phyloP scores from a whole-genome alignment of 352 stramenopile species.

The Globisporangium sylvaticum region DNA sequence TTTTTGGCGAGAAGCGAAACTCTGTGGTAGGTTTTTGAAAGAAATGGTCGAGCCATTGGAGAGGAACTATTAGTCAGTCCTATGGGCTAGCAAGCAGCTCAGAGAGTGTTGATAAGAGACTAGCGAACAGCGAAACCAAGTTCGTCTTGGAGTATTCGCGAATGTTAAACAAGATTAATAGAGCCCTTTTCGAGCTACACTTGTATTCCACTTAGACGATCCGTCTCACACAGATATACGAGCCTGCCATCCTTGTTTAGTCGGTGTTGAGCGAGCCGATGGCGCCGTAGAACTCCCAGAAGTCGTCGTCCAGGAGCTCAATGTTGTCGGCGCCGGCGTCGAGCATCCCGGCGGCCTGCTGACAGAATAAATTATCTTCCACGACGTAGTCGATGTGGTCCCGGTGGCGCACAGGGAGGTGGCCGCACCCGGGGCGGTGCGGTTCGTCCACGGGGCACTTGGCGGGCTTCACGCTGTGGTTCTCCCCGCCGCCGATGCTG shows the following conservation, averaged over 20 bases:
- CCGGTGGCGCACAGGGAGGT: constrained; percentile 66
- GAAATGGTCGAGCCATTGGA: neutral
- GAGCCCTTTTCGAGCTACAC: neutral
- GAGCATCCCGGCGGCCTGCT: constrained; percentile 44
- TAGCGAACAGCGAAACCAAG: neutral
- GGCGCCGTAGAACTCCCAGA: constrained; percentile 81
- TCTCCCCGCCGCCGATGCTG: constrained; percentile 13
- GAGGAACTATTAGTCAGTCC: neutral
- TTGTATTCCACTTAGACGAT: neutral
- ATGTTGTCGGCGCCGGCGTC: constrained; percentile 51
- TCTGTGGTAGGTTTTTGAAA: neutral
- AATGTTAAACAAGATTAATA: neutral
- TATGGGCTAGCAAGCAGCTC: no score
- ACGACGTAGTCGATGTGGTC: constrained; percentile 86
- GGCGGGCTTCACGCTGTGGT: constrained; percentile 11
- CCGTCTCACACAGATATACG: neutral
- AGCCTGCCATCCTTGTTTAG: neutral
- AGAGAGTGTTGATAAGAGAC: neutral
- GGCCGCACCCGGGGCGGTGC: constrained; percentile 64
- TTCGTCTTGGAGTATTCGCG: neutral
- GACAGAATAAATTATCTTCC: constrained; percentile 76
- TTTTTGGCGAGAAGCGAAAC: neutral
- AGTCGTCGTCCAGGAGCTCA: constrained; percentile 72
- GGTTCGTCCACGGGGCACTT: constrained; percentile 34
- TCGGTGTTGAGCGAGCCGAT: constrained; percentile 54